These are phyloP conservation scores for Trypanosoma platydactyli DNA, from an alignment of 208 protist species.

Conservation along the genomic window DNA sequence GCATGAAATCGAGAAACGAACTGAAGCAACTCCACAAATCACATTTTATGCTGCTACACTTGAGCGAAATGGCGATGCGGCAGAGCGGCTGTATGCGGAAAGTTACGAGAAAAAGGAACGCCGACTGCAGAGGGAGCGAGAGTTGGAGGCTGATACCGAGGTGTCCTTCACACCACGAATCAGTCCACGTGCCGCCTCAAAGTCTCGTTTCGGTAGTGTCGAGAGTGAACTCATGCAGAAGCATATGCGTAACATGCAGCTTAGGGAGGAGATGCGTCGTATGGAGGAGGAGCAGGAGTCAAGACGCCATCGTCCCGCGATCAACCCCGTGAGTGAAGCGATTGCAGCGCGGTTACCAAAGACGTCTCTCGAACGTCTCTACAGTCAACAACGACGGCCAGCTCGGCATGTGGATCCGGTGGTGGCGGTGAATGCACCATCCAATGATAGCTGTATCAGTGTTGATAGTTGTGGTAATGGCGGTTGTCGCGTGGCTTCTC, in stretches of 20 bases:
- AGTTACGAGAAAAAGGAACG: conserved; percentile 46
- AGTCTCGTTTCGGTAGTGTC: conserved; percentile 24
- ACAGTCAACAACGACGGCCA: background rate
- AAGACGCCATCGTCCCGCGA: conserved; percentile 42
- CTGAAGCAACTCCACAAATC: conserved; percentile 33
- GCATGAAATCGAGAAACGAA: conserved; percentile 16
- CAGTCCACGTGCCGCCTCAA: conserved; percentile 36
- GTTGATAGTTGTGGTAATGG: background rate
- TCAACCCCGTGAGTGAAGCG: conserved; percentile 70
- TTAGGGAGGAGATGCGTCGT: conserved; percentile 16
- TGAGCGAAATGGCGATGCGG: conserved; percentile 39
- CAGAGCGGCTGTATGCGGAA: conserved; percentile 52
- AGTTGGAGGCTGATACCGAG: conserved; percentile 15
- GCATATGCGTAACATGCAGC: conserved; percentile 31
- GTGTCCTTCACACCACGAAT: conserved; percentile 52
- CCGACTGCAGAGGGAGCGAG: conserved; percentile 34
- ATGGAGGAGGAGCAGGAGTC: conserved; percentile 20
- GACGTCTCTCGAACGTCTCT: conserved; percentile 55
- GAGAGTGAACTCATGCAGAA: conserved; percentile 39
- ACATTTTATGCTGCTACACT: conserved; percentile 58
- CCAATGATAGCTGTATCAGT: background rate
- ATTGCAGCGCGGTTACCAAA: conserved; percentile 57
- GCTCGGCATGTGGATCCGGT: conserved; percentile 3
- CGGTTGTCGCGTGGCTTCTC: conserved; percentile 14
- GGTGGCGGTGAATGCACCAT: background rate